Conservation (phyloP, 2,329 filamentous ascomycete genomes). For the Pseudohalonectria lignicola region DNA sequence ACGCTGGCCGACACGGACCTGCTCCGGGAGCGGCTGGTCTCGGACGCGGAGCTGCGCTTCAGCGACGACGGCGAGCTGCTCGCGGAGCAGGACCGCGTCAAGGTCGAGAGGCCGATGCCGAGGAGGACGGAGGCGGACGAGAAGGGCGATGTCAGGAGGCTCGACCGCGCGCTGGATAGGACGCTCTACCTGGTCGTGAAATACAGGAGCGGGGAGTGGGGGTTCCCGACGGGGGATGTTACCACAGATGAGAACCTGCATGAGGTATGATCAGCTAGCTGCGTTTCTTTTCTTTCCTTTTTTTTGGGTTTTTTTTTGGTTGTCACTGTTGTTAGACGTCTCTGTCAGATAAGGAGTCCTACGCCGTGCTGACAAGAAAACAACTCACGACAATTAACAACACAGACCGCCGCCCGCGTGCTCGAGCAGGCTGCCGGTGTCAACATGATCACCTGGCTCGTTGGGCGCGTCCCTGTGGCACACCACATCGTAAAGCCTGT, state of each 20-base stretch:
- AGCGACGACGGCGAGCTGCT: slow-evolving; percentile 50
- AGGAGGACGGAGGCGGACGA: slow-evolving; percentile 66
- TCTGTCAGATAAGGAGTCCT: too few species aligned
- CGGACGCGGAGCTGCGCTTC: slow-evolving; percentile 60
- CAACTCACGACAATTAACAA: background rate
- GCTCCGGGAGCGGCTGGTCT: slow-evolving; percentile 57
- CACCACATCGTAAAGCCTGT: slow-evolving; percentile 53
- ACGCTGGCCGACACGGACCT: slow-evolving; percentile 51
- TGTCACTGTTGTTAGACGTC: too few species aligned
- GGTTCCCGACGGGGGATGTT: slow-evolving; percentile 66
- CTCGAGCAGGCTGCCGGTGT: slow-evolving; percentile 67
- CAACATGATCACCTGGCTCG: slow-evolving; percentile 99
- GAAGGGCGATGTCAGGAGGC: slow-evolving; percentile 60
- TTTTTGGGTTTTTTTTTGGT: slow-evolving; percentile 1
- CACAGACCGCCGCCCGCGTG: slow-evolving; percentile 70
- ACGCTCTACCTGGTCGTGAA: slow-evolving; percentile 85
- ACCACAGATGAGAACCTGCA: slow-evolving; percentile 65
- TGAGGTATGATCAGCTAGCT: slow-evolving; percentile 54
- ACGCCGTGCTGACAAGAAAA: too few species aligned
- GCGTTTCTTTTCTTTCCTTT: slow-evolving; percentile 8
- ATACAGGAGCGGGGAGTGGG: slow-evolving; percentile 61
- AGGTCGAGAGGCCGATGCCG: slow-evolving; percentile 58
- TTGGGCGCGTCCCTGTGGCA: slow-evolving; percentile 81
- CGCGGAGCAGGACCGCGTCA: slow-evolving; percentile 46
- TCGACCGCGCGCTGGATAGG: slow-evolving; percentile 69